Conservation (phyloP, 2,329 filamentous ascomycete species). For the Colletotrichum ledebouriae region DNA sequence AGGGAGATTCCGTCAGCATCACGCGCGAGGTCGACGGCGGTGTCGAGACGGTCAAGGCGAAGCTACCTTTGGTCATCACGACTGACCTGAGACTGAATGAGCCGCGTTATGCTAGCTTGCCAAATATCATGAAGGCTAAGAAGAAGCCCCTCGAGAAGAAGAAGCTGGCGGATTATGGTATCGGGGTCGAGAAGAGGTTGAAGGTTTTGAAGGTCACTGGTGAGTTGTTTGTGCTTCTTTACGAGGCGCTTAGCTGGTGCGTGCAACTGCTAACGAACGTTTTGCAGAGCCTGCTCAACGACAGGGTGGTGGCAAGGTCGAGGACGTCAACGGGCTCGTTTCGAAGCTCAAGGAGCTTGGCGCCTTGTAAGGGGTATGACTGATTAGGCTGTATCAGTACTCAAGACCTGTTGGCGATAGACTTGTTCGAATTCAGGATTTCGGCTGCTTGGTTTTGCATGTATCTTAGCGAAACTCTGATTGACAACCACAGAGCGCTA, state of each 20-base stretch:
- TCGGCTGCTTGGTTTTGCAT: background rate
- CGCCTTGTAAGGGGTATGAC: constrained; percentile 73
- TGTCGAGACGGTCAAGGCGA: constrained; percentile 87
- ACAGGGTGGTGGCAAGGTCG: constrained; percentile 96
- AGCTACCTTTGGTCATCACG: constrained; percentile 93
- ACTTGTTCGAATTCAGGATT: constrained; percentile 23
- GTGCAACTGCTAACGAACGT: constrained; percentile 6
- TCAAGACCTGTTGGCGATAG: constrained; percentile 30
- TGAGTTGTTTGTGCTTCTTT: constrained; percentile 57
- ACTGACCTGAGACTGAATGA: constrained; percentile 95
- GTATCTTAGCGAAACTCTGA: no score
- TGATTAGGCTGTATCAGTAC: constrained; percentile 27
- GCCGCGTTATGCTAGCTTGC: constrained; percentile 93
- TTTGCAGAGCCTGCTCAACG: constrained; percentile 83
- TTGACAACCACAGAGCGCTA: no score
- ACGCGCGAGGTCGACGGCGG: constrained; percentile 96
- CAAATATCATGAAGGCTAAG: constrained; percentile 99
- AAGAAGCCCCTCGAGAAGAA: constrained; percentile 99
- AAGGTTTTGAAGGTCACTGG: constrained; percentile 92
- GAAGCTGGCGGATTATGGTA: constrained; percentile 83
- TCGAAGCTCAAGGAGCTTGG: constrained; percentile 95
- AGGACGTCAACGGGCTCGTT: constrained; percentile 96
- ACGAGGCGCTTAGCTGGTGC: background rate
- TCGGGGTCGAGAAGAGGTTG: constrained; percentile 80
- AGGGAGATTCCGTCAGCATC: constrained; percentile 79